These are phyloP conservation scores for Usnea hakonensis DNA, from an alignment of 495 filamentous ascomycete species.

Conservation along the genomic window DNA sequence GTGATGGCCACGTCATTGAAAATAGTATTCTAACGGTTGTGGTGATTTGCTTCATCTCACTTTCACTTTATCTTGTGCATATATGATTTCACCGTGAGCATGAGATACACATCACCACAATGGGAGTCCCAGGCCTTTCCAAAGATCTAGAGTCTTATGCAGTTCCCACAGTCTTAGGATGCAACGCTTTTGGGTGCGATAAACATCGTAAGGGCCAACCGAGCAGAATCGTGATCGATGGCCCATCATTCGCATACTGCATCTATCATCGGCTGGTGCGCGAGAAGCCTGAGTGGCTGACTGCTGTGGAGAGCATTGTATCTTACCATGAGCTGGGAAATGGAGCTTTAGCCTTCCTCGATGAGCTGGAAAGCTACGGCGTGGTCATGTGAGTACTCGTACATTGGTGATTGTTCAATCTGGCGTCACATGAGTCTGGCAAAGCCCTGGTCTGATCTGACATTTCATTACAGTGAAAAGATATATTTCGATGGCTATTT, in stretches of 20 bases:
- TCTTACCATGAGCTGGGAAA: slow-evolving; percentile 53
- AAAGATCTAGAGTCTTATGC: slow-evolving; percentile 52
- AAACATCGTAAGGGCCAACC: slow-evolving; percentile 23
- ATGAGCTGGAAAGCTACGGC: slow-evolving; percentile 41
- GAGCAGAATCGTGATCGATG: slow-evolving; percentile 56
- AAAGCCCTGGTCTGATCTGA: neutral
- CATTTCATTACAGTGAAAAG: slow-evolving; percentile 28
- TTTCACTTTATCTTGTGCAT: too few species aligned
- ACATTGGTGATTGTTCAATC: neutral
- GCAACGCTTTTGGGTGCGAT: slow-evolving; percentile 1
- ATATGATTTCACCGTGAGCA: too few species aligned
- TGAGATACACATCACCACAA: slow-evolving; percentile 26
- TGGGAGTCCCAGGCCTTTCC: slow-evolving; percentile 67
- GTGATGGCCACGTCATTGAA: too few species aligned
- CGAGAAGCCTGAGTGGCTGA: slow-evolving; percentile 27
- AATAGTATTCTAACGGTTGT: too few species aligned
- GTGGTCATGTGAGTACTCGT: slow-evolving; percentile 52
- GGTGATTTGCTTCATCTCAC: too few species aligned
- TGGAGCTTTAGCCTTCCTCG: slow-evolving; percentile 54
- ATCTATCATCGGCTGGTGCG: slow-evolving; percentile 50
- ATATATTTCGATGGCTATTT: slow-evolving; percentile 78
- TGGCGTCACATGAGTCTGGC: neutral
- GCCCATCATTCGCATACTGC: slow-evolving; percentile 66
- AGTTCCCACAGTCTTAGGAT: slow-evolving; percentile 36
- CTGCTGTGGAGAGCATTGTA: slow-evolving; percentile 47